These are phyloP conservation scores for Fusarium marasasianum DNA, from an alignment of 2,329 filamentous ascomycete species.

Conservation along the genomic window DNA sequence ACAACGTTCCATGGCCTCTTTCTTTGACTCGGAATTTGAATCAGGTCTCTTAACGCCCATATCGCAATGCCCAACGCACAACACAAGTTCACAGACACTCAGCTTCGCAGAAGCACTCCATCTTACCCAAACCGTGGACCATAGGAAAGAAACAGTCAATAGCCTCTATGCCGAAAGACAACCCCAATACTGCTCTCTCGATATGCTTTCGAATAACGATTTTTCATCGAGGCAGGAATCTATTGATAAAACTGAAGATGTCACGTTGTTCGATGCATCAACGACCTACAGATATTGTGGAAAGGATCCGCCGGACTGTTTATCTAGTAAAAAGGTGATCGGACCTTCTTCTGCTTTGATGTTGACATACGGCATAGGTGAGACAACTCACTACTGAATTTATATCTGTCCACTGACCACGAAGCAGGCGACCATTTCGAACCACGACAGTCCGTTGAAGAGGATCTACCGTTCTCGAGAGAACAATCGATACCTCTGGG, in stretches of 20 bases:
- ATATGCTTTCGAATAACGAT: not conserved
- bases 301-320: rapidly evolving
- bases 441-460: rapidly evolving
- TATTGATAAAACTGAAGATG: rapidly evolving
- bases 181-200: not conserved
- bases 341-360: rapidly evolving
- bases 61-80: rapidly evolving
- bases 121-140: rapidly evolving
- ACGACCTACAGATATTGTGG: rapidly evolving
- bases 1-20: rapidly evolving
- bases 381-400: rapidly evolving
- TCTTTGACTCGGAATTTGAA: rapidly evolving
- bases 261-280: rapidly evolving
- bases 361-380: rapidly evolving
- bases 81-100: rapidly evolving
- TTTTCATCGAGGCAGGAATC: rapidly evolving
- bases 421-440: rapidly evolving
- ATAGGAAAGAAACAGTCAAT: no score
- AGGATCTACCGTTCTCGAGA: rapidly evolving
- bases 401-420: not conserved
- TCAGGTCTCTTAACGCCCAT: rapidly evolving
- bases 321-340: rapidly evolving
- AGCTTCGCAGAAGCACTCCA: not conserved
- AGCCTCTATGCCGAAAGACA: rapidly evolving
- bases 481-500: not conserved